Evolutionary conservation across 176 grass and related monocot species (phyloP).

Genomic region (Thalia dealbata): DNA sequence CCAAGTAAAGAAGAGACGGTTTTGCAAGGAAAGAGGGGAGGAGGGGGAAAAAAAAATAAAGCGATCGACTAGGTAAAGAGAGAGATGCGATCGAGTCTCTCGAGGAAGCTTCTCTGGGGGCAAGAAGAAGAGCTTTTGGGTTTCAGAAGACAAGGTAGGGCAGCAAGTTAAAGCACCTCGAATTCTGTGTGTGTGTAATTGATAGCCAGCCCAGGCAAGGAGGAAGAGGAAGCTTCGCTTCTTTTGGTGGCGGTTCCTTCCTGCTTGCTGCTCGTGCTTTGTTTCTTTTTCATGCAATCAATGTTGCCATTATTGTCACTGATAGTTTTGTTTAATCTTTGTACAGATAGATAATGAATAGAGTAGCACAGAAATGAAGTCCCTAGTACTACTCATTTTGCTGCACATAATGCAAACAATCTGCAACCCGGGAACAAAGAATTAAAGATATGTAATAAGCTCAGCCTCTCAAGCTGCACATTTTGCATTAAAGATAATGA

Average conservation of each 20-base stretch:
- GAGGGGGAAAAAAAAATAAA: not conserved
- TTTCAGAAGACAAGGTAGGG: not conserved
- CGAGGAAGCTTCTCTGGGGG: constrained; percentile 8
- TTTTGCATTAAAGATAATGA: too few species aligned
- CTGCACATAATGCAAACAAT: too few species aligned
- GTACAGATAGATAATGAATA: too few species aligned
- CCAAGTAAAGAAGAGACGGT: too few species aligned
- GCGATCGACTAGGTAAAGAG: not conserved
- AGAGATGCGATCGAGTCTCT: not conserved
- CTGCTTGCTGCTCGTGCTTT: not conserved
- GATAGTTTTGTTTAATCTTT: too few species aligned
- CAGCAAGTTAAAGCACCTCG: not conserved
- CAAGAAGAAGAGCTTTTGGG: not conserved
- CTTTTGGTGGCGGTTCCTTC: not conserved
- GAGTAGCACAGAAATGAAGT: too few species aligned
- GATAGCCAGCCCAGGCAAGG: not conserved
- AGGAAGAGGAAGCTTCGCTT: constrained; percentile 2
- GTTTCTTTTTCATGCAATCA: not conserved
- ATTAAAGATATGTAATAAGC: too few species aligned
- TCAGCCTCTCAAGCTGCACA: too few species aligned
- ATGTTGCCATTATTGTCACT: not conserved
- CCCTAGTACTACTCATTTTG: too few species aligned
- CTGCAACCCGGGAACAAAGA: too few species aligned
- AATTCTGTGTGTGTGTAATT: not conserved
- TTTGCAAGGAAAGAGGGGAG: not conserved